These are phyloP conservation scores for Cercospora brassicicola DNA, from an alignment of 2,329 filamentous ascomycete genomes.

Conservation along the genomic window DNA sequence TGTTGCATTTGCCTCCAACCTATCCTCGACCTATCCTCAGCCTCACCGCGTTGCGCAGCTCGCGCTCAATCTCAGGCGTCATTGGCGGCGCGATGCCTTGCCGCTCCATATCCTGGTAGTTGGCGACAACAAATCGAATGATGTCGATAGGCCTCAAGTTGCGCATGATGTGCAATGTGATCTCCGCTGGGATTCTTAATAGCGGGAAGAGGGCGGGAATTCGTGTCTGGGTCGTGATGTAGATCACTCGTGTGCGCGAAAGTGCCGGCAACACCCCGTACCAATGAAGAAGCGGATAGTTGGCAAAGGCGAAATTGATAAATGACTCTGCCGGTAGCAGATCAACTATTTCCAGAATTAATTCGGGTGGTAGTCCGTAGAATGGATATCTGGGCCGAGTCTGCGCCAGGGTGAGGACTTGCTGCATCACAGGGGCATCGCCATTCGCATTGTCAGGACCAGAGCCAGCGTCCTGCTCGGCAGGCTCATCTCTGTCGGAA, in stretches of 20 bases:
- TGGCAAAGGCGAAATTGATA: constrained; percentile 50
- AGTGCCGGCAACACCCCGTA: constrained; percentile 42
- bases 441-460: not conserved
- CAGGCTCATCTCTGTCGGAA: not conserved
- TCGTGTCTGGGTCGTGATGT: constrained; percentile 35
- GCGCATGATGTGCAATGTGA: constrained; percentile 43
- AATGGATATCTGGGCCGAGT: constrained; percentile 37
- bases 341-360: constrained; percentile 49
- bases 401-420: not conserved
- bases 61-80: constrained; percentile 28
- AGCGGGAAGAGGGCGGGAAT: constrained; percentile 35
- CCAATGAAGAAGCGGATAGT: constrained; percentile 46
- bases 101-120: constrained; percentile 38
- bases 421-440: constrained; percentile 2
- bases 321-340: constrained; percentile 44
- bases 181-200: constrained; percentile 43
- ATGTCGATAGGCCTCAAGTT: constrained; percentile 42
- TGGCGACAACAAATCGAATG: constrained; percentile 43
- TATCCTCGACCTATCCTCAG: constrained; percentile 9
- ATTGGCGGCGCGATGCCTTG: constrained; percentile 40
- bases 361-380: constrained; percentile 48
- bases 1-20: not conserved
- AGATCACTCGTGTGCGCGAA: constrained; percentile 34
- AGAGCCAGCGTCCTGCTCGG: not conserved
- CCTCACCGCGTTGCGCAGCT: constrained; percentile 14